Evolutionary conservation across 1,284 basidiomycete genomes (phyloP).

Genomic region (Apiotrichum gracile): DNA sequence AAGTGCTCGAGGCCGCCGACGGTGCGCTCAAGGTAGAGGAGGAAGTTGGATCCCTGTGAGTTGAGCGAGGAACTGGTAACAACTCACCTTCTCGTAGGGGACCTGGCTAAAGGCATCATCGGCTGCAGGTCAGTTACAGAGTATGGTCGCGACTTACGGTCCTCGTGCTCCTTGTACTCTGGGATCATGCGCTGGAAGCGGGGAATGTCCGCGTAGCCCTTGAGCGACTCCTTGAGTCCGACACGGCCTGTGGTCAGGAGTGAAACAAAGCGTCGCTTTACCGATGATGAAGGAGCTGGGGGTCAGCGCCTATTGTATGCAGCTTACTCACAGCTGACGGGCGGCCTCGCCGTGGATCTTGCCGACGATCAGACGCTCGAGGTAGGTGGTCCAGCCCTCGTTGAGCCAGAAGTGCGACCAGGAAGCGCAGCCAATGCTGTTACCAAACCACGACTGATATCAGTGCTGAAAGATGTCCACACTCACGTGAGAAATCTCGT

Average conservation of each 20-base stretch:
- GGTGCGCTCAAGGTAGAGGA: conserved; percentile 63
- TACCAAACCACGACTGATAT: conserved; percentile 75
- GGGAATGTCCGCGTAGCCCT: conserved; percentile 51
- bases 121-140: conserved; percentile 46
- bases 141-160: conserved; percentile 15
- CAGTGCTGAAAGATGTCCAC: conserved; percentile 14
- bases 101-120: conserved; percentile 68
- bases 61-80: background rate
- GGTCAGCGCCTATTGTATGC: conserved; percentile 5
- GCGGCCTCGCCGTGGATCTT: conserved; percentile 69
- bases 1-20: conserved; percentile 84
- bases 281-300: conserved; percentile 41
- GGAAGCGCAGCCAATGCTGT: conserved; percentile 55
- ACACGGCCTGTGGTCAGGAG: conserved; percentile 48
- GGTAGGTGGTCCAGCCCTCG: conserved; percentile 89
- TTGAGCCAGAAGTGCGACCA: conserved; percentile 82
- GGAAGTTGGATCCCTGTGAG: conserved; percentile 58
- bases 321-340: conserved; percentile 56
- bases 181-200: conserved; percentile 77
- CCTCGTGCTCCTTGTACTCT: conserved; percentile 59
- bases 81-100: conserved; percentile 61
- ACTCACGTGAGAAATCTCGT: conserved; percentile 49
- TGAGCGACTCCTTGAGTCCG: conserved; percentile 65
- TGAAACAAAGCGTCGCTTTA: background rate
- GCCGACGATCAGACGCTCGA: conserved; percentile 71